Evolutionary conservation across 257 asterid species (phyloP).

Genomic region (Solanum megistacrolobum): DNA sequence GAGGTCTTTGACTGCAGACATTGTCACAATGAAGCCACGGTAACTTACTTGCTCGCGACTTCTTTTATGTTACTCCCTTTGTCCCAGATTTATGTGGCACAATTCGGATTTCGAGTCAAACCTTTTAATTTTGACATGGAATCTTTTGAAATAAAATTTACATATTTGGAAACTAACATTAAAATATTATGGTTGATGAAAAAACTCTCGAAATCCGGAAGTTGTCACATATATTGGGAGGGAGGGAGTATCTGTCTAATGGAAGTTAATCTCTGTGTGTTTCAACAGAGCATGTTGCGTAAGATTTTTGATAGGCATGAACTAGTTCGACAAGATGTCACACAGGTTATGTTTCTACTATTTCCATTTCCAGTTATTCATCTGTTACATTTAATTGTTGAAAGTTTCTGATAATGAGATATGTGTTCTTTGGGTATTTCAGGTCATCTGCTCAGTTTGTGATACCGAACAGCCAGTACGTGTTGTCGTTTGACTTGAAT

Average conservation of each 20-base stretch:
- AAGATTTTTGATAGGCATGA: slow-evolving; percentile 74
- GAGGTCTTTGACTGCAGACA: slow-evolving; percentile 38
- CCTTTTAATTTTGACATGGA: no score
- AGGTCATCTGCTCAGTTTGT: slow-evolving; percentile 95
- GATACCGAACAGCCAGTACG: slow-evolving; percentile 95
- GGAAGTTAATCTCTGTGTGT: not conserved
- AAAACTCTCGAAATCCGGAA: not conserved
- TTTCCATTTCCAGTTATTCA: not conserved
- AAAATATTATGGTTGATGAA: not conserved
- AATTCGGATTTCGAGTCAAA: no score
- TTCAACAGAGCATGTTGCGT: slow-evolving; percentile 47
- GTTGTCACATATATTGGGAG: not conserved
- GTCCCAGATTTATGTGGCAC: not conserved
- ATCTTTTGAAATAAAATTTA: not conserved
- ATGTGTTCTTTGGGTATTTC: slow-evolving; percentile 8
- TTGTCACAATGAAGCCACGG: slow-evolving; percentile 38
- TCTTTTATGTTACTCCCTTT: not conserved
- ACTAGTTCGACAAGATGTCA: slow-evolving; percentile 60
- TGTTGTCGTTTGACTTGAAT: slow-evolving; percentile 4
- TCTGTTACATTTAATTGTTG: not conserved
- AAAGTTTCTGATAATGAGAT: not conserved
- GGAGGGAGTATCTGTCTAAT: not conserved
- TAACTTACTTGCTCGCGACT: not conserved
- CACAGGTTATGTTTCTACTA: slow-evolving; percentile 48
- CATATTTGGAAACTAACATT: not conserved